phyloP scores from a whole-genome alignment of 2,329 filamentous ascomycete genomes.

The Zymoseptoria pseudotritici region DNA sequence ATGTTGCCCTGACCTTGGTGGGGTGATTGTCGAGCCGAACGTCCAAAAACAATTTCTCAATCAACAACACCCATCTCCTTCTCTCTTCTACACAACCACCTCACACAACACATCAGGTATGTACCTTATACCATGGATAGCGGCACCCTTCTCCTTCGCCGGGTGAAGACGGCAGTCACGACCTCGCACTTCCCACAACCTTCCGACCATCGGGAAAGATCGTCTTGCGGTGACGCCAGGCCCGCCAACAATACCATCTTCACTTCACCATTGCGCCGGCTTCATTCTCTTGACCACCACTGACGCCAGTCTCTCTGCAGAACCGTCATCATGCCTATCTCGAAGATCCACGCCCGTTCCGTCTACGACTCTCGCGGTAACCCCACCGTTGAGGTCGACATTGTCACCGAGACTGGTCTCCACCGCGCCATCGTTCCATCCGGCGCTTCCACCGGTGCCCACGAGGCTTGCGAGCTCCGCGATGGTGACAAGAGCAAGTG shows the following conservation, averaged over 20 bases:
- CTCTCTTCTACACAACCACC: neutral
- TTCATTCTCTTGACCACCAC: neutral
- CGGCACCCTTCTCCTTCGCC: neutral
- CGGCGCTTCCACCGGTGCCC: constrained; percentile 75
- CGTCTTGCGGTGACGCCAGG: neutral
- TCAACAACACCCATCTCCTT: neutral
- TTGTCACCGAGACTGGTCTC: constrained; percentile 91
- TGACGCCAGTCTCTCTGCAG: neutral
- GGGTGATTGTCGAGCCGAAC: neutral
- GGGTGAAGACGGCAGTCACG: neutral
- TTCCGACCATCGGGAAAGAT: neutral
- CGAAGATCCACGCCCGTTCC: constrained; percentile 57
- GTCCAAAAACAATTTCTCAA: neutral
- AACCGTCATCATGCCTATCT: constrained; percentile 61
- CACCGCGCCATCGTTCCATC: constrained; percentile 97
- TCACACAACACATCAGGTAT: neutral
- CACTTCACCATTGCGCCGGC: neutral
- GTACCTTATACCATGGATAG: neutral
- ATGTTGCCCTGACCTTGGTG: neutral
- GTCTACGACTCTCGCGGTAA: constrained; percentile 98
- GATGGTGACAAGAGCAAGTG: constrained; percentile 48
- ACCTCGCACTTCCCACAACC: neutral
- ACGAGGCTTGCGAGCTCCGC: constrained; percentile 48
- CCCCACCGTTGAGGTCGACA: constrained; percentile 97
- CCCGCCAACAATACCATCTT: neutral